phyloP scores from a whole-genome alignment of 106 monocot species.

The Phalaenopsis equestris region DNA sequence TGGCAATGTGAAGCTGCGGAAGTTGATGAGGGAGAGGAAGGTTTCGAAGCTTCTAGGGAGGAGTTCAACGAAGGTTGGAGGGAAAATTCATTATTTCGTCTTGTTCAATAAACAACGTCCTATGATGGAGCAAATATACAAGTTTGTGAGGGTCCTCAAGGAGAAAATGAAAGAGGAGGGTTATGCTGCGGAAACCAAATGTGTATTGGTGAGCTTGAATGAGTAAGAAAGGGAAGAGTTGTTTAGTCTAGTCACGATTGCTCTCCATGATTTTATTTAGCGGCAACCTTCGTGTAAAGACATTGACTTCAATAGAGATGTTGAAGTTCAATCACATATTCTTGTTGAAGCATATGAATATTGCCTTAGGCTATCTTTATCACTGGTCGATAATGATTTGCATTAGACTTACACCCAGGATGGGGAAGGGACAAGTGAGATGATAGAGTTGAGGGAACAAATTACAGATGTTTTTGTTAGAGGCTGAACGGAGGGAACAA shows the following conservation, averaged over 20 bases:
- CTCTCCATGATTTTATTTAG: no score
- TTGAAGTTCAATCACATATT: no score
- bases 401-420: no score
- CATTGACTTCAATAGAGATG: no score
- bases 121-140: slow-evolving; percentile 15
- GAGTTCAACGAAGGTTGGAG: slow-evolving; percentile 33
- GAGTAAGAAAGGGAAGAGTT: slow-evolving; percentile 23
- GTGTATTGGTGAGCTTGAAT: slow-evolving; percentile 27
- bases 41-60: slow-evolving; percentile 24
- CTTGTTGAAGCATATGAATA: no score
- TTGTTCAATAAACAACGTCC: slow-evolving; percentile 30
- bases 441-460: no score
- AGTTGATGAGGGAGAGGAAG: slow-evolving; percentile 22
- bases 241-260: slow-evolving; percentile 2
- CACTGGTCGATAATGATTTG: no score
- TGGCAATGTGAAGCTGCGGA: slow-evolving; percentile 28
- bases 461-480: no score
- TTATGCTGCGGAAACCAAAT: slow-evolving; percentile 28
- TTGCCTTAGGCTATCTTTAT: no score
- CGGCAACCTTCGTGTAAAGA: no score
- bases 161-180: slow-evolving; percentile 24
- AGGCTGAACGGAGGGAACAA: no score
- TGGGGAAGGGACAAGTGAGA: no score
- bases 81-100: slow-evolving; percentile 20
- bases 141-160: slow-evolving; percentile 18